Percentiles rank a stretch among this genome's conserved stretches.
Conservation (phyloP, 306 rosid species). For the Acacia crassicarpa region DNA sequence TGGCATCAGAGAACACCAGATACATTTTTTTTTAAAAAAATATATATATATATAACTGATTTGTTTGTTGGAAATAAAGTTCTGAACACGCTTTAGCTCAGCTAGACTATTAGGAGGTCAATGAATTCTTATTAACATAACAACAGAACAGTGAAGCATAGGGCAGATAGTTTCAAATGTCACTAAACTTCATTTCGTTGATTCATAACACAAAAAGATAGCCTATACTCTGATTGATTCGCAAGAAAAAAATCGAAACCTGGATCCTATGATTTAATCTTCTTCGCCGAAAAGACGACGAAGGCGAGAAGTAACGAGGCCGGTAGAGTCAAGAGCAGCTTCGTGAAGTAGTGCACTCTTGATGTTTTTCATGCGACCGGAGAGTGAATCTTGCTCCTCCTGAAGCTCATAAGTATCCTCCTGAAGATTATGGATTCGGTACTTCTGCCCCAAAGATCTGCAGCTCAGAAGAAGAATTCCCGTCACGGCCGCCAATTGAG, state of each 20-base stretch:
- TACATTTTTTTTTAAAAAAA: neutral
- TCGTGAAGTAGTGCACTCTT: constrained; percentile 63
- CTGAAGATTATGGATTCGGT: constrained; percentile 60
- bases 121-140: neutral
- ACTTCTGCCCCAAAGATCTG: constrained; percentile 82
- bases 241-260: neutral
- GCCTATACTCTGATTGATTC: neutral
- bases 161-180: neutral
- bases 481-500: constrained; percentile 76
- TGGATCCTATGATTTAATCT: constrained; percentile 41
- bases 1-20: neutral
- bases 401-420: constrained; percentile 62
- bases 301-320: constrained; percentile 70
- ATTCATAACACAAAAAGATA: neutral
- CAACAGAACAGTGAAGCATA: neutral
- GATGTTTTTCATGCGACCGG: constrained; percentile 53
- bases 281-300: constrained; percentile 60
- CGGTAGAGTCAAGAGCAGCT: constrained; percentile 78
- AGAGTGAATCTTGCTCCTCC: constrained; percentile 48
- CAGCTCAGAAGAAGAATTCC: constrained; percentile 71
- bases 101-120: neutral
- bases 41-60: neutral
- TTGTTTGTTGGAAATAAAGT: neutral
- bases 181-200: neutral
- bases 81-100: neutral